Percentiles rank a stretch among this genome's conserved stretches.
These are phyloP conservation scores for Albugo laibachii DNA, from an alignment of 352 stramenopile species.

Conservation along the genomic window DNA sequence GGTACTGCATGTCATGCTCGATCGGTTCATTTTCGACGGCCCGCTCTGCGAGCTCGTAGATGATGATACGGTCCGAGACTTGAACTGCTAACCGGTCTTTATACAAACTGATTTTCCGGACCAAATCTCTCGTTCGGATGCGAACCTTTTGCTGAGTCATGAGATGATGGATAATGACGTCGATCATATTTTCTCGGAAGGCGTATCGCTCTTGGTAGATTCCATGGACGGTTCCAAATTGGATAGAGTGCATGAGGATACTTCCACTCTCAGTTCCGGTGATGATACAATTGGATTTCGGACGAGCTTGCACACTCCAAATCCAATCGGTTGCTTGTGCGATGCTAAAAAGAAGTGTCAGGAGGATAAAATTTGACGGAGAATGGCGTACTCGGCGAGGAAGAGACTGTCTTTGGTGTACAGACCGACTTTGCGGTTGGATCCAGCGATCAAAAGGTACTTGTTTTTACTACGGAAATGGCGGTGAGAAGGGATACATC, in stretches of 20 bases:
- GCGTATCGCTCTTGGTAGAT: constrained; percentile 88
- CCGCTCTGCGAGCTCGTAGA: constrained; percentile 80
- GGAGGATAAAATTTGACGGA: neutral
- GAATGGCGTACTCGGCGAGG: constrained; percentile 20
- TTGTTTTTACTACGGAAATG: constrained; percentile 54
- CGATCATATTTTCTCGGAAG: constrained; percentile 87
- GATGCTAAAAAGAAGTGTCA: constrained; percentile 18
- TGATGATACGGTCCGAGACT: constrained; percentile 85
- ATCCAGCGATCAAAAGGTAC: constrained; percentile 82
- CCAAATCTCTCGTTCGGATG: constrained; percentile 89
- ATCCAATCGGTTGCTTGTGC: constrained; percentile 80
- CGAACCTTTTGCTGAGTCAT: constrained; percentile 89
- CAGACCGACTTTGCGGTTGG: constrained; percentile 67
- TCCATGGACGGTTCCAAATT: constrained; percentile 83
- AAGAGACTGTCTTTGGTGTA: constrained; percentile 80
- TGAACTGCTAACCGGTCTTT: constrained; percentile 84
- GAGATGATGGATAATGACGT: constrained; percentile 91
- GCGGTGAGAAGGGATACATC: neutral
- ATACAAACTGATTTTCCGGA: constrained; percentile 89
- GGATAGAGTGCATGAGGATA: constrained; percentile 69
- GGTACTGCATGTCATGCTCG: constrained; percentile 84
- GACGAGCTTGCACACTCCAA: constrained; percentile 70
- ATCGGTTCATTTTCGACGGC: constrained; percentile 5
- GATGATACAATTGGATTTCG: constrained; percentile 72
- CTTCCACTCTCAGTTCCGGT: constrained; percentile 76